Evolutionary conservation across 129 eudicot genomes (phyloP).

Genomic region (Saussurea involucrata): DNA sequence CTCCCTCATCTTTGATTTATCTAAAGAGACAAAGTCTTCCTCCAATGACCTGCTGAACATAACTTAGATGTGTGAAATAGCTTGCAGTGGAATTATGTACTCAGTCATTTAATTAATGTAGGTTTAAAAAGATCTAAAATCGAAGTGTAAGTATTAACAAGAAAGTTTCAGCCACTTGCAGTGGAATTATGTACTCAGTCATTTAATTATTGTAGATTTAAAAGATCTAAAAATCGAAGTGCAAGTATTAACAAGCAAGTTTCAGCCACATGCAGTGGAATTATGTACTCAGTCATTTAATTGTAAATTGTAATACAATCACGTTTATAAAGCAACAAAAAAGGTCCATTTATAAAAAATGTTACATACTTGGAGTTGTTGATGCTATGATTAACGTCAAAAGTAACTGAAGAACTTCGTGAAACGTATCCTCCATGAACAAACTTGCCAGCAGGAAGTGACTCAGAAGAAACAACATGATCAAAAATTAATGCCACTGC

Average conservation of each 20-base stretch:
- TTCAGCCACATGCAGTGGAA: constrained; percentile 6
- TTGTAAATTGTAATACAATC: not conserved
- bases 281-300: not conserved
- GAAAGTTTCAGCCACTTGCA: constrained; percentile 6
- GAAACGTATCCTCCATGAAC: constrained; percentile 73
- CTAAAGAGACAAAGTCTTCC: constrained; percentile 47
- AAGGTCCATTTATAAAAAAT: not conserved
- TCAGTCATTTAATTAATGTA: too few species aligned
- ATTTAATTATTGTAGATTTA: not conserved
- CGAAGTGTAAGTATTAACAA: not conserved
- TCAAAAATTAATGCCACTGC: constrained; percentile 97
- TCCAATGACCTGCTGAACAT: constrained; percentile 59
- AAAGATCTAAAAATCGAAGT: not conserved
- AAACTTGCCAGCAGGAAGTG: constrained; percentile 85
- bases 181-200: not conserved
- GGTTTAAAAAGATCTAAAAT: not conserved
- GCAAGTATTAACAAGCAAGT: not conserved
- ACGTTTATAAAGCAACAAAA: constrained; percentile 2
- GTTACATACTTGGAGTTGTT: constrained; percentile 73
- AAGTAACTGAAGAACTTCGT: constrained; percentile 74
- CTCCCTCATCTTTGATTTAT: constrained; percentile 56
- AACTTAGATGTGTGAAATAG: constrained; percentile 10
- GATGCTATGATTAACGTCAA: constrained; percentile 76
- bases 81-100: too few species aligned
- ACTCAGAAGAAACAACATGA: constrained; percentile 73